Evolutionary conservation across 805 yeast genomes (phyloP), one percentile per base, ranked within the genome.

Genomic region (Candida loeiensis): DNA sequence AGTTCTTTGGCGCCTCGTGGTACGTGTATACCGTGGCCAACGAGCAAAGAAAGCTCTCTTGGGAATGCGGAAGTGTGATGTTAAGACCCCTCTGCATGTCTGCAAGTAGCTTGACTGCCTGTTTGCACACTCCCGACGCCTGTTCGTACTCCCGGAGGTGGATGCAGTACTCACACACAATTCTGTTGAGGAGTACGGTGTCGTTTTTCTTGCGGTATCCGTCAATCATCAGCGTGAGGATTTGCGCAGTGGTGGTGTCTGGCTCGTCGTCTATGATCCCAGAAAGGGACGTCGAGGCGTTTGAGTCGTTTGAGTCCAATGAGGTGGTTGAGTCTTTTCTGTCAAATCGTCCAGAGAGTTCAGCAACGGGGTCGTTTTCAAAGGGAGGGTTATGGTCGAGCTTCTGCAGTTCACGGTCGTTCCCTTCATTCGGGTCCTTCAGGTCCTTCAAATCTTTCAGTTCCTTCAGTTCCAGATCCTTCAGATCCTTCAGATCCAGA

Each of bases 1-100:
- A 87, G 60, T 91, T 85, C 59, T 88, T 88, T 8, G 98, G 99
- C 0, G 97, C 85, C 57, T 91, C 96, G 53, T 81, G 76, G 54
- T 86, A 83, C 0, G 95, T 85, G 54, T 89, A 86, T 1, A 84
- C 73, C 0, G 80, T 75, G 0, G 93, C 98, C 40, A 86, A 67
- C 17, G 77, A 69, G 26, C 88, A 72, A 6, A 83, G 67, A 16
- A 86, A 62, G 37, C 80, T 84, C 37, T 71, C 71, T 47, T 71
- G 77, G 1, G 89, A 70, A 45, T 78, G 63, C 1, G 58, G 55
- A 28, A 86, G 65, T 7, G 59, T 54, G 6, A 73, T 63, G 0
- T 82, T 80, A 3, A 76, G 63, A 6, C 63, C 57, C 36, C 73
- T 58, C 14, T 71, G 70, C 4, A 71, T 49, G 13, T 68, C 70